phyloP scores from a whole-genome alignment of 2,329 filamentous ascomycete genomes.

The Microdochium trichocladiopsis region DNA sequence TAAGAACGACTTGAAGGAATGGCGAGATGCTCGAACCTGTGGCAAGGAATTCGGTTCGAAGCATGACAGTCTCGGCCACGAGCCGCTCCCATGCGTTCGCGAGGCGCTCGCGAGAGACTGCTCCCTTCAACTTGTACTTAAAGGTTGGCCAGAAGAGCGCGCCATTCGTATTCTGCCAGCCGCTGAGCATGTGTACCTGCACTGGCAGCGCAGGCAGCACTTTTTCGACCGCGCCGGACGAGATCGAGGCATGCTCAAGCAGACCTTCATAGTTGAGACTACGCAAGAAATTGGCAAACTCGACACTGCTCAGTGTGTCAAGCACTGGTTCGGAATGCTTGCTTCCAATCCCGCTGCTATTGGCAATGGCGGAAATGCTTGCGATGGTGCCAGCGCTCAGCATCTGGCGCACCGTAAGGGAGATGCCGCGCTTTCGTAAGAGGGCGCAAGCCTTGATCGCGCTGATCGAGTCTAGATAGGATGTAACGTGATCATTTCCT shows the following conservation, averaged over 20 bases:
- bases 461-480: slow-evolving; percentile 82
- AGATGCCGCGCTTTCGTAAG: slow-evolving; percentile 56
- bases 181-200: slow-evolving; percentile 73
- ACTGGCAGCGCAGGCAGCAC: slow-evolving; percentile 67
- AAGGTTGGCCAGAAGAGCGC: slow-evolving; percentile 70
- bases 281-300: slow-evolving; percentile 17
- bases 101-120: slow-evolving; percentile 31
- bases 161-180: slow-evolving; percentile 64
- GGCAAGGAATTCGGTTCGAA: slow-evolving; percentile 61
- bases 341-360: no score
- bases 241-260: slow-evolving; percentile 31
- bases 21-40: slow-evolving; percentile 39
- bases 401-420: slow-evolving; percentile 64
- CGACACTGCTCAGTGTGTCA: neutral
- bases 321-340: no score
- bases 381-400: slow-evolving; percentile 51
- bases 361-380: neutral
- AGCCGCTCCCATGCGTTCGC: slow-evolving; percentile 55
- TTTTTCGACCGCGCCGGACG: slow-evolving; percentile 38
- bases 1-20: slow-evolving; percentile 57
- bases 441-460: slow-evolving; percentile 76
- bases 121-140: slow-evolving; percentile 42
- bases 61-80: slow-evolving; percentile 47
- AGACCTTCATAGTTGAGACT: slow-evolving; percentile 30
- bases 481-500: slow-evolving; percentile 36